phyloP scores from a whole-genome alignment of 495 filamentous ascomycete species.

The Xanthoparmelia taractica region DNA sequence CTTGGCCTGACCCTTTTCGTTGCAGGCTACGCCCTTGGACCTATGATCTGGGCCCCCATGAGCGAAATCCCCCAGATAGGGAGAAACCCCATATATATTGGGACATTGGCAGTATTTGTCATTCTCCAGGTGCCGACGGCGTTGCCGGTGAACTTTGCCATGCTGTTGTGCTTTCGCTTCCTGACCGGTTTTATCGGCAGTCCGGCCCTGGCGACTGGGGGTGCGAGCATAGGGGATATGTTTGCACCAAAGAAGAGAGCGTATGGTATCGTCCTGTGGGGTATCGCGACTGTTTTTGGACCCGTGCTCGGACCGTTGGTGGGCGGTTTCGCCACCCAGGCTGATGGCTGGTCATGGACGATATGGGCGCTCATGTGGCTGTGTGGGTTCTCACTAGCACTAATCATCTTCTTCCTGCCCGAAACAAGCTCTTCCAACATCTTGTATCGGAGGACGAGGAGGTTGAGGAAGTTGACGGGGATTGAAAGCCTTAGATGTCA shows the following conservation, averaged over 20 bases:
- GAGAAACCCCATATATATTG: conserved; percentile 31
- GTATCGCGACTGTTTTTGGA: conserved; percentile 32
- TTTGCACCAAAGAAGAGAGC: conserved; percentile 22
- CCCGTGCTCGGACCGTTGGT: conserved; percentile 41
- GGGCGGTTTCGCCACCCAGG: conserved; percentile 34
- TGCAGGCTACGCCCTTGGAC: conserved; percentile 34
- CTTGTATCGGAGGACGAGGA: conserved; percentile 27
- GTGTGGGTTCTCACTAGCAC: conserved; percentile 27
- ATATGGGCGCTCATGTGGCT: conserved; percentile 38
- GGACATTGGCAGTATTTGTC: conserved; percentile 30
- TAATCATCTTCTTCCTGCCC: conserved; percentile 29
- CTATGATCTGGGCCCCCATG: conserved; percentile 29
- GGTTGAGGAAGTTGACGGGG: conserved; percentile 32
- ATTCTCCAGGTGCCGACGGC: conserved; percentile 28
- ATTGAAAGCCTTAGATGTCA: conserved; percentile 31
- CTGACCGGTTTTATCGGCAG: conserved; percentile 32
- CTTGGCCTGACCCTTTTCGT: conserved; percentile 35
- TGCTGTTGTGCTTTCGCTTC: conserved; percentile 30
- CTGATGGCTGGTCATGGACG: conserved; percentile 39
- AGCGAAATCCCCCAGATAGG: conserved; percentile 30
- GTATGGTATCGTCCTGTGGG: conserved; percentile 29
- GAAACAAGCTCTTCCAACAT: conserved; percentile 30
- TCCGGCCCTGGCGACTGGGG: conserved; percentile 31
- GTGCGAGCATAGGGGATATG: conserved; percentile 31
- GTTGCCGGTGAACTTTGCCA: conserved; percentile 31